phyloP scores from a whole-genome alignment of 176 grass and related monocot species.

The Eragrostis curvula region DNA sequence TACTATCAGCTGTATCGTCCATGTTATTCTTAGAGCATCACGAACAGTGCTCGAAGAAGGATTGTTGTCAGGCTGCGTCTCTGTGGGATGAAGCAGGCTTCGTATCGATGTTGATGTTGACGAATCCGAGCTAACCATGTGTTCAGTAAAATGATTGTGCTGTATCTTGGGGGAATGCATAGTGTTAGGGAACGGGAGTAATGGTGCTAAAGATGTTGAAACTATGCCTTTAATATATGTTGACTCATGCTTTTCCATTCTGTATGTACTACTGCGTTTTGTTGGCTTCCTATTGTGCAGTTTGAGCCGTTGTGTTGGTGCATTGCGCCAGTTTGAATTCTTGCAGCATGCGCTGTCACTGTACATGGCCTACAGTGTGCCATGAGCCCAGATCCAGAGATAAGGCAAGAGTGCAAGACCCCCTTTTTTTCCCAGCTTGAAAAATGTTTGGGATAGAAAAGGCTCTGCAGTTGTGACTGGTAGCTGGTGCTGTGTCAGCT shows the following conservation, averaged over 20 bases:
- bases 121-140: slow-evolving; percentile 41
- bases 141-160: slow-evolving; percentile 26
- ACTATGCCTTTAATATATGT: slow-evolving; percentile 32
- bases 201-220: slow-evolving; percentile 19
- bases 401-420: background rate
- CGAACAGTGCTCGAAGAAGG: slow-evolving; percentile 2
- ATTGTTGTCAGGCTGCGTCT: slow-evolving; percentile 25
- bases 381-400: background rate
- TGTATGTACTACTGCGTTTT: background rate
- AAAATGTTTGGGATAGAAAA: background rate
- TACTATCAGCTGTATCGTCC: slow-evolving; percentile 11
- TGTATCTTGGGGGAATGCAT: slow-evolving; percentile 5
- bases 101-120: background rate
- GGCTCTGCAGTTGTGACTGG: background rate
- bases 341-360: background rate
- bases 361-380: background rate
- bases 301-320: background rate
- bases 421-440: background rate
- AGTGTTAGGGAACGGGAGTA: slow-evolving; percentile 5
- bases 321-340: background rate
- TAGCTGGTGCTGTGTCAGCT: background rate
- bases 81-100: slow-evolving; percentile 43
- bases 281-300: background rate
- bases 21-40: slow-evolving; percentile 39
- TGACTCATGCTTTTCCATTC: slow-evolving; percentile 15